These are phyloP conservation scores for Hordeum marinum DNA, from an alignment of 176 grass and related monocot genomes.

Conservation along the genomic window DNA sequence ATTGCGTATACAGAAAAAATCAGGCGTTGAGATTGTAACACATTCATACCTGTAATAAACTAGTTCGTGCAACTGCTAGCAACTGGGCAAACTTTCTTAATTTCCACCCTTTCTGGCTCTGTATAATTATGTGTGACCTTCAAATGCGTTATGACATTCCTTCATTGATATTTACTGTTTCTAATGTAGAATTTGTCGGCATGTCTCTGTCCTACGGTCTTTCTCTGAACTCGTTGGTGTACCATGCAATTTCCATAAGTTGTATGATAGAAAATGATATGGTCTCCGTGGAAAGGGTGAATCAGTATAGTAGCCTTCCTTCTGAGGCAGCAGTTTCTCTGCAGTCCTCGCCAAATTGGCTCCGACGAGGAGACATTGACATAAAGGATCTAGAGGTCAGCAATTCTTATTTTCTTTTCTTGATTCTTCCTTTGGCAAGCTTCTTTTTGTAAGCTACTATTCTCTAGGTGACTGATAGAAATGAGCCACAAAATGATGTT, in stretches of 20 bases:
- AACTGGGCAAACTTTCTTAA: not conserved
- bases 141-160: not conserved
- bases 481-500: not conserved
- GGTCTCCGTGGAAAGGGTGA: conserved; percentile 80
- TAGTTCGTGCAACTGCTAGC: not conserved
- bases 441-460: not conserved
- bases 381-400: conserved; percentile 69
- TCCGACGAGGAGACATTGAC: conserved; percentile 53
- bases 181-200: conserved; percentile 74
- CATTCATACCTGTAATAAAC: not conserved
- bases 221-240: conserved; percentile 73
- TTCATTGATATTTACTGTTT: not conserved
- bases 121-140: not conserved
- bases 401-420: not conserved
- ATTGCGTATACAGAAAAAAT: too few relatives aligned
- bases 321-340: conserved; percentile 65
- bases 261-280: conserved; percentile 85
- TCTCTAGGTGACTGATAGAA: not conserved
- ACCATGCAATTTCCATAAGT: conserved; percentile 57
- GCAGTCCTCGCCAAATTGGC: conserved; percentile 56
- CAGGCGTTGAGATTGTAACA: too few relatives aligned
- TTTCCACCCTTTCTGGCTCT: not conserved
- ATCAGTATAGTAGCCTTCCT: conserved; percentile 73
- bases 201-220: conserved; percentile 89
- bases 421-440: not conserved